Evolutionary conservation across 441 rosid genomes (phyloP).

Genomic region (Heliophila coronopifolia): DNA sequence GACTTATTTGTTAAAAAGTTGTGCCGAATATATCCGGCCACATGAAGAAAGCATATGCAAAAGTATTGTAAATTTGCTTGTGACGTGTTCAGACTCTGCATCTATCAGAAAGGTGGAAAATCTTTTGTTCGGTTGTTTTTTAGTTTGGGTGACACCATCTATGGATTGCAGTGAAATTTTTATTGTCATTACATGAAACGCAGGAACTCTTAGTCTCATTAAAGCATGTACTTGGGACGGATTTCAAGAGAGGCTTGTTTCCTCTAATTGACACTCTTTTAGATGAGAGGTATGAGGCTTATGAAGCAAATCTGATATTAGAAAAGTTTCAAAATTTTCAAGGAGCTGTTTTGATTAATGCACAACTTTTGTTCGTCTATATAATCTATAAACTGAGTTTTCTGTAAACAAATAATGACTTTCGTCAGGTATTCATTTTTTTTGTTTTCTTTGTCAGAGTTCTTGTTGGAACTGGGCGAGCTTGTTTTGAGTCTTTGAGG

Average conservation of each 20-base stretch:
- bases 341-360: constrained; percentile 11
- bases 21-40: constrained; percentile 88
- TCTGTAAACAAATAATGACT: constrained; percentile 10
- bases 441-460: constrained; percentile 44
- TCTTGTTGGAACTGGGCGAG: constrained; percentile 96
- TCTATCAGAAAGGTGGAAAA: constrained; percentile 81
- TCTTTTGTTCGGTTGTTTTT: not conserved
- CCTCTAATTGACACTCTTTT: constrained; percentile 91
- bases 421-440: not conserved
- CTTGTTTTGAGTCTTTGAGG: constrained; percentile 94
- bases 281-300: constrained; percentile 73
- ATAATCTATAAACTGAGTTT: constrained; percentile 2
- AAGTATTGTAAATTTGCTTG: constrained; percentile 97
- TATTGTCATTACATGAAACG: constrained; percentile 30
- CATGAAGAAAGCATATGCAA: constrained; percentile 97
- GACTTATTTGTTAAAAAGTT: constrained; percentile 93
- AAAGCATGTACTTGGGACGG: constrained; percentile 97
- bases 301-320: constrained; percentile 1
- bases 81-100: constrained; percentile 96
- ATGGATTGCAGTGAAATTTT: constrained; percentile 15
- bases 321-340: not conserved
- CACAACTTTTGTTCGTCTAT: not conserved
- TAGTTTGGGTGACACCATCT: not conserved
- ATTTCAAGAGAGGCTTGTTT: constrained; percentile 97
- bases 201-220: constrained; percentile 96